Conservation (phyloP, 345 rosid species). For the Euclidium syriacum region DNA sequence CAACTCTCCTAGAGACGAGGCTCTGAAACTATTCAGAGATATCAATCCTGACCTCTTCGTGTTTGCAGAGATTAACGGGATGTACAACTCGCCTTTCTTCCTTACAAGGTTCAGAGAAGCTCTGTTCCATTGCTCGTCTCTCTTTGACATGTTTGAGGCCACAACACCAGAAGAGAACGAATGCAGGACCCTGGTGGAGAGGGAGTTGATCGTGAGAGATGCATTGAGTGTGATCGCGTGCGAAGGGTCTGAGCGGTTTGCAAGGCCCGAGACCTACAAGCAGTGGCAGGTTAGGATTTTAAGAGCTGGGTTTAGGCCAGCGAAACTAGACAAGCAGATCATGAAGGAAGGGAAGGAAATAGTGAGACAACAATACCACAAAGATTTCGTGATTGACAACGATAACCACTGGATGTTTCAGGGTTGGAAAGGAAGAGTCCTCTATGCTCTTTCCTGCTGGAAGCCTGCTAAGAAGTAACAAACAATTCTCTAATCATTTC, state of each 20-base stretch:
- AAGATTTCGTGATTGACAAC: constrained; percentile 55
- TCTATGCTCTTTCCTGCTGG: constrained; percentile 69
- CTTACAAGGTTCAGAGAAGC: constrained; percentile 64
- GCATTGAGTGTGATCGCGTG: constrained; percentile 64
- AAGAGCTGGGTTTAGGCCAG: constrained; percentile 63
- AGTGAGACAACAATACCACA: constrained; percentile 45
- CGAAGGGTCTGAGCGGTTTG: constrained; percentile 64
- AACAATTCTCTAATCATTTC: neutral
- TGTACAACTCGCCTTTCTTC: constrained; percentile 68
- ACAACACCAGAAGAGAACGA: constrained; percentile 42
- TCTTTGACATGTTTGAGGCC: constrained; percentile 61
- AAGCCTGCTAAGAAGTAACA: constrained; percentile 37
- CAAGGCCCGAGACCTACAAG: constrained; percentile 75
- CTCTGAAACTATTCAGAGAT: constrained; percentile 46
- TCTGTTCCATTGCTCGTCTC: constrained; percentile 57
- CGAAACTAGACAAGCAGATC: constrained; percentile 42
- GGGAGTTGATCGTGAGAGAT: constrained; percentile 49
- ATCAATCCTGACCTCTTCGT: constrained; percentile 60
- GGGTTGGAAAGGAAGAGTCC: constrained; percentile 85
- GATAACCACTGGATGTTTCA: constrained; percentile 77
- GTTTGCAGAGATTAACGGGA: constrained; percentile 56
- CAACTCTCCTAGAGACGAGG: constrained; percentile 58
- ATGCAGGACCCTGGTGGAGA: constrained; percentile 54
- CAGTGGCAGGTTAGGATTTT: constrained; percentile 54
- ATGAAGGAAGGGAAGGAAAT: constrained; percentile 37